Evolutionary conservation across 805 yeast species (phyloP).

Genomic region (Kodamaea laetipori): DNA sequence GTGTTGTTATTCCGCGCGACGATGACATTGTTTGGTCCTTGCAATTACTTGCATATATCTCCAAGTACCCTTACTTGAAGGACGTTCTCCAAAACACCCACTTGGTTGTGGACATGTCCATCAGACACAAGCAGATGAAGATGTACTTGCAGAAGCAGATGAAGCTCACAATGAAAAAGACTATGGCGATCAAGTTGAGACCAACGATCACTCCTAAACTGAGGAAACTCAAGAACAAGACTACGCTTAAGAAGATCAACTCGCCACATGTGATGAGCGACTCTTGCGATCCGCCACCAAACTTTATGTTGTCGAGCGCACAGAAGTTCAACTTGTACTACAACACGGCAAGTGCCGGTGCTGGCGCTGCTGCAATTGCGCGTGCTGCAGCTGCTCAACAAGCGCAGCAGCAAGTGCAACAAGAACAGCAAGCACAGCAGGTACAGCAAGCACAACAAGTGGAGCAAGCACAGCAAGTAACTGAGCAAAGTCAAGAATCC

Average conservation of each 20-base stretch:
- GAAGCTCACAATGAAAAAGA: constrained; percentile 33
- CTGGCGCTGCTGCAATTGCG: background rate
- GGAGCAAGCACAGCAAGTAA: too few relatives aligned
- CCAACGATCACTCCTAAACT: constrained; percentile 39
- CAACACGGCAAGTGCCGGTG: constrained; percentile 13
- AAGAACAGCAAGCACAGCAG: background rate
- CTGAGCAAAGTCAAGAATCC: too few relatives aligned
- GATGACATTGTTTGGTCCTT: constrained; percentile 94
- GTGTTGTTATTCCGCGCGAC: constrained; percentile 83
- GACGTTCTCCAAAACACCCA: constrained; percentile 73
- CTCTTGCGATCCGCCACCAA: constrained; percentile 17
- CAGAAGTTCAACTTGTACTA: constrained; percentile 37
- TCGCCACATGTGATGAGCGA: constrained; percentile 44
- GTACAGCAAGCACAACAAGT: background rate
- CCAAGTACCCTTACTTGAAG: constrained; percentile 83
- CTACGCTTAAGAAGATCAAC: constrained; percentile 16
- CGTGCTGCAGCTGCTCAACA: background rate
- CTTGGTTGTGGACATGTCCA: constrained; percentile 65
- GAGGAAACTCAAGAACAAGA: constrained; percentile 21
- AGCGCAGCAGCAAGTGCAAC: background rate
- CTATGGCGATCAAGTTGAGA: constrained; percentile 30
- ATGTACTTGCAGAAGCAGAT: constrained; percentile 38
- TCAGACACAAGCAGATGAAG: constrained; percentile 43
- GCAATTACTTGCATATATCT: constrained; percentile 88
- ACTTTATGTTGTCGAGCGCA: constrained; percentile 4